Base-by-base conservation (phyloP, 345 rosid species). In the Gossypium thurberi region DNA sequence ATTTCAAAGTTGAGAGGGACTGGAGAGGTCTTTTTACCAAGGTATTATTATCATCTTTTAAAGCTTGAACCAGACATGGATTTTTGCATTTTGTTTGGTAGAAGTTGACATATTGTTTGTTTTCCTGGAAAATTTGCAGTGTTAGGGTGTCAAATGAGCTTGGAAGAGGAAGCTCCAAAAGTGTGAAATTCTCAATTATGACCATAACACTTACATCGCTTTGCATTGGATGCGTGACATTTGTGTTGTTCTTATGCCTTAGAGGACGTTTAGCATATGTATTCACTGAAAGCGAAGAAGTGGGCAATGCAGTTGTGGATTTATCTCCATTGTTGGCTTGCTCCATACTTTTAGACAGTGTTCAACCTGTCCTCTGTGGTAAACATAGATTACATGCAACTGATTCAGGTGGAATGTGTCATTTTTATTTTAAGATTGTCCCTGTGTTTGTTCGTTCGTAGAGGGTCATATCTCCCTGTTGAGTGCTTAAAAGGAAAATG, bases 331-430 rank as follows among this genome's bases (percentile, higher is more conserved):
- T 92, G 14, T 70, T 92, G 52, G 90, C 96, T 47, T 55, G 80
- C 70, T 90, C 98, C 56, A 92, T 92, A 37, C 96, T 90, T 64
- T 1, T 88, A 77, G 90, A 92, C 81, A 90, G 94, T 67, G 79
- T 92, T 68, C 97, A 92, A 51, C 97, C 97, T 8, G 97, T 92
- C 23, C 92, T 92, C 23, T 90, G 92, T 0, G 97, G 96, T 90
- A 84, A 21, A 20, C 63, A 33, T 33, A 33, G 37, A 33, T 33
- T 33, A 33, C 37, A 33, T 33, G 37, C 37, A 33, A 4, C 37
- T 33, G 37, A 33, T 33, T 33, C 37, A 33, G 37, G 37, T 33
- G 37, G 37, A 33, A 33, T 4, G 6, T 33, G 37, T 33, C 37
- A 33, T 33, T 33, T 33, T 33, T 33, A 33, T 33, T 33, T 33